Percentiles rank a stretch among this genome's conserved stretches.
Evolutionary conservation across 2,329 filamentous ascomycete species (phyloP).

Genomic region (Sporothrix phasma): DNA sequence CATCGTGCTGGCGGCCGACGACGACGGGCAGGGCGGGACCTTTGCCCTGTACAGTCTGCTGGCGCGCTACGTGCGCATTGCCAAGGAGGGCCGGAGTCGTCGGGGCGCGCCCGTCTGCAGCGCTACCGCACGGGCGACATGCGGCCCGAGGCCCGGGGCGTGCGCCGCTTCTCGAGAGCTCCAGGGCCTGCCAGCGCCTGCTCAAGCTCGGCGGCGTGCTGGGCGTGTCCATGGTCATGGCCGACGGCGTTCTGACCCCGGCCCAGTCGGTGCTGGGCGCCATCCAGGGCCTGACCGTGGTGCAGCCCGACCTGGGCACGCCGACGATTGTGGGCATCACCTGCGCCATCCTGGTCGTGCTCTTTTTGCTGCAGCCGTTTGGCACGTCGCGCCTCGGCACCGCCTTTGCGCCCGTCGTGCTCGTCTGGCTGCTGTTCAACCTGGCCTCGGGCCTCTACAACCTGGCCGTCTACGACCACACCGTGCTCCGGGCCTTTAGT

Average conservation of each 20-base stretch:
- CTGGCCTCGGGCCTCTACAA: conserved; percentile 55
- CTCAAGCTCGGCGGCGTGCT: conserved; percentile 55
- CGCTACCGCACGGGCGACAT: conserved; percentile 49
- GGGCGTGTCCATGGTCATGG: conserved; percentile 58
- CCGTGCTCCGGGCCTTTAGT: conserved; percentile 46
- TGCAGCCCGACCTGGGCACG: conserved; percentile 44
- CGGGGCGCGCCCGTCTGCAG: conserved; percentile 38
- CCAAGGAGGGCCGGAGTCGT: conserved; percentile 47
- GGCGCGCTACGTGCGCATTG: conserved; percentile 51
- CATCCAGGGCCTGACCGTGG: conserved; percentile 53
- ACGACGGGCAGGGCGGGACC: conserved; percentile 57
- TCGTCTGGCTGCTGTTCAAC: conserved; percentile 59
- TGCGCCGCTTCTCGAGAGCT: conserved; percentile 52
- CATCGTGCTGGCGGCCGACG: conserved; percentile 55
- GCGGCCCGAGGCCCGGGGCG: conserved; percentile 36
- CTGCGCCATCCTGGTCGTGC: conserved; percentile 52
- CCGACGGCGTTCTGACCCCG: conserved; percentile 53
- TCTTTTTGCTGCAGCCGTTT: conserved; percentile 56
- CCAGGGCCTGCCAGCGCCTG: conserved; percentile 37
- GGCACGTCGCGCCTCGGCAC: conserved; percentile 51
- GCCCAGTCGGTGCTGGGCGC: conserved; percentile 62
- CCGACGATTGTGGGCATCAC: conserved; percentile 52
- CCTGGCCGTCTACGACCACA: conserved; percentile 40
- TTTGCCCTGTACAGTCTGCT: conserved; percentile 58
- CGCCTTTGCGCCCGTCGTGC: conserved; percentile 54